Conservation (phyloP, 2,329 filamentous ascomycete genomes). For the Trichoderma atrobrunneum region DNA sequence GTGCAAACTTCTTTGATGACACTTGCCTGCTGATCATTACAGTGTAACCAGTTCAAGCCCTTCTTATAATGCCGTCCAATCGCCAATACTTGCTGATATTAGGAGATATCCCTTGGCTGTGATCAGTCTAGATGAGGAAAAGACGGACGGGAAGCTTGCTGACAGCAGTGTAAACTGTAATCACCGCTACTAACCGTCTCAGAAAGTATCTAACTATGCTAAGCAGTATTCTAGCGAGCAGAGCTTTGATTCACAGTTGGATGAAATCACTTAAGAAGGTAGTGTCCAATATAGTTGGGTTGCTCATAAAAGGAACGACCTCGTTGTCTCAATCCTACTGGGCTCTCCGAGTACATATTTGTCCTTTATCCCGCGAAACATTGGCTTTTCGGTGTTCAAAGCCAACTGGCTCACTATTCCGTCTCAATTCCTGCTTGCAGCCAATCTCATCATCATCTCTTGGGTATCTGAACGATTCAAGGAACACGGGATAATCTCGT, state of each 20-base stretch:
- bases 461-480: conserved; percentile 45
- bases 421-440: conserved; percentile 38
- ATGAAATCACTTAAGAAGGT: too few species aligned
- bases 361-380: conserved; percentile 48
- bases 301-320: neutral
- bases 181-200: too few species aligned
- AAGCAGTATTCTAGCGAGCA: too few species aligned
- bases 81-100: too few species aligned
- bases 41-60: neutral
- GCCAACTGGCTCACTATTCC: conserved; percentile 53
- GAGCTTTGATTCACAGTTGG: too few species aligned
- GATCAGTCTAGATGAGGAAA: too few species aligned
- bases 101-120: too few species aligned
- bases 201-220: too few species aligned
- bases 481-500: conserved; percentile 38
- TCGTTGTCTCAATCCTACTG: conserved; percentile 47
- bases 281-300: too few species aligned
- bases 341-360: conserved; percentile 48
- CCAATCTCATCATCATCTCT: conserved; percentile 45
- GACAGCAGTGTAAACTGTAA: too few species aligned
- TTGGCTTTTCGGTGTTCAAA: conserved; percentile 52
- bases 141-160: too few species aligned
- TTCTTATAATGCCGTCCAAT: neutral
- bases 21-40: neutral
- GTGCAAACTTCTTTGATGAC: neutral